A percentile compares a stretch with the other conserved stretches of the same genome.
Evolutionary conservation across 257 asterid genomes (phyloP).

Genomic region (Solanum pinnatisectum): DNA sequence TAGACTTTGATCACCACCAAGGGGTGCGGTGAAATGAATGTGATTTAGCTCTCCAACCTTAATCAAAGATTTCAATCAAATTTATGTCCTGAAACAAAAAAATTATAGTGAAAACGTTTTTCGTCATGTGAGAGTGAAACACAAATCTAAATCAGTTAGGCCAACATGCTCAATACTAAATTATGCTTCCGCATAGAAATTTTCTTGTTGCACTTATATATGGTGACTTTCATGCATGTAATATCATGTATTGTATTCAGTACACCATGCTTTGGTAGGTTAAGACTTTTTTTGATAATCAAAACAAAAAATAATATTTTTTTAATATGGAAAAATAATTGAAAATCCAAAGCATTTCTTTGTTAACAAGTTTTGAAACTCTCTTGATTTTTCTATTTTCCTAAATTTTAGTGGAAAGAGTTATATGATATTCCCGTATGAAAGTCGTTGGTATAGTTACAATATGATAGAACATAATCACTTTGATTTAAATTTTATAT

Average conservation of each 20-base stretch:
- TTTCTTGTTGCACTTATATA: background rate
- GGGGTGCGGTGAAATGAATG: background rate
- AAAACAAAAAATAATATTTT: background rate
- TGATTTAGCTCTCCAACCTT: background rate
- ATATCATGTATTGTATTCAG: background rate
- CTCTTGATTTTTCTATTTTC: background rate
- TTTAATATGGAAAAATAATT: background rate
- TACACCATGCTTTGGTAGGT: background rate
- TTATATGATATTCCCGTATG: fast-evolving
- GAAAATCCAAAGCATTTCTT: background rate
- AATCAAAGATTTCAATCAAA: background rate
- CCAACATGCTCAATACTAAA: background rate
- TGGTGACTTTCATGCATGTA: background rate
- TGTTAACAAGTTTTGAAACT: background rate
- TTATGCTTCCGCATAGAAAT: background rate
- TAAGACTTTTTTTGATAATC: background rate
- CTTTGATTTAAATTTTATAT: background rate
- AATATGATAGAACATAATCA: background rate
- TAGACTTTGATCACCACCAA: background rate
- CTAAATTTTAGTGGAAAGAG: background rate
- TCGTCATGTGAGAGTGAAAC: fast-evolving
- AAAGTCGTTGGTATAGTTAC: background rate
- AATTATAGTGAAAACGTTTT: fast-evolving
- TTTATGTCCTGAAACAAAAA: background rate
- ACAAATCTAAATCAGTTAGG: background rate